phyloP scores from a whole-genome alignment of 495 filamentous ascomycete species.

The Xylaria venustula region DNA sequence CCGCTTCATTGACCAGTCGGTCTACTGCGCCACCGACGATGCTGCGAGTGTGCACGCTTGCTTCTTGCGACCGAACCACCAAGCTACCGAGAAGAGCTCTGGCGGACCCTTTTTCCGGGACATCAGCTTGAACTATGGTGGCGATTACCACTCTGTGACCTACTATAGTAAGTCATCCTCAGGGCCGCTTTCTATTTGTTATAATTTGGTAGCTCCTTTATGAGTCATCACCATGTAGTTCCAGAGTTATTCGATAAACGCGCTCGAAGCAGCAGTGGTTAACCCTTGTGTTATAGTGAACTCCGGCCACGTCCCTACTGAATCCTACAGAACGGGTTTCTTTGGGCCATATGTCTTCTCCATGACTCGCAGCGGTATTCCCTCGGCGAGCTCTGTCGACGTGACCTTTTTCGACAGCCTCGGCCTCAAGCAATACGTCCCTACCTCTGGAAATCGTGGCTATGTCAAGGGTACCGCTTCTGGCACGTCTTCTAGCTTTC shows the following conservation, averaged over 20 bases:
- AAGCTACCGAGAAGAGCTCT: slow-evolving; percentile 41
- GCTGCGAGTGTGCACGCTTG: slow-evolving; percentile 38
- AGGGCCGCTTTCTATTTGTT: too few relatives aligned
- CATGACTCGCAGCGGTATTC: slow-evolving; percentile 28
- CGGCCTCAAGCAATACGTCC: slow-evolving; percentile 27
- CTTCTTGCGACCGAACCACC: slow-evolving; percentile 44
- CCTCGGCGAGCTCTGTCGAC: slow-evolving; percentile 28
- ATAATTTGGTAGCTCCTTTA: background rate
- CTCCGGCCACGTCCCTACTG: slow-evolving; percentile 44
- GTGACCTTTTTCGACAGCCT: slow-evolving; percentile 35
- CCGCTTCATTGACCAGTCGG: slow-evolving; percentile 57
- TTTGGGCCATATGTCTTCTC: slow-evolving; percentile 34
- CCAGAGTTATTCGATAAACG: background rate
- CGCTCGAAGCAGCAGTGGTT: background rate
- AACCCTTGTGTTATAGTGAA: slow-evolving; percentile 33
- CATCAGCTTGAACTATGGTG: slow-evolving; percentile 49
- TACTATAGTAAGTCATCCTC: slow-evolving; percentile 38
- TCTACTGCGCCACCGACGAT: slow-evolving; percentile 47
- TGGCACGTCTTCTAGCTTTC: slow-evolving; percentile 27
- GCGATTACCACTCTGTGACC: slow-evolving; percentile 50
- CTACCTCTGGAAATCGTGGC: slow-evolving; percentile 26
- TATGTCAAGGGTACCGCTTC: slow-evolving; percentile 26
- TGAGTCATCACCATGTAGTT: background rate
- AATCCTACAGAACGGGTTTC: slow-evolving; percentile 32
- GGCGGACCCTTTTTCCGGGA: slow-evolving; percentile 44